Evolutionary conservation across 495 filamentous ascomycete genomes (phyloP).

Genomic region (Bryoglossum gracile): DNA sequence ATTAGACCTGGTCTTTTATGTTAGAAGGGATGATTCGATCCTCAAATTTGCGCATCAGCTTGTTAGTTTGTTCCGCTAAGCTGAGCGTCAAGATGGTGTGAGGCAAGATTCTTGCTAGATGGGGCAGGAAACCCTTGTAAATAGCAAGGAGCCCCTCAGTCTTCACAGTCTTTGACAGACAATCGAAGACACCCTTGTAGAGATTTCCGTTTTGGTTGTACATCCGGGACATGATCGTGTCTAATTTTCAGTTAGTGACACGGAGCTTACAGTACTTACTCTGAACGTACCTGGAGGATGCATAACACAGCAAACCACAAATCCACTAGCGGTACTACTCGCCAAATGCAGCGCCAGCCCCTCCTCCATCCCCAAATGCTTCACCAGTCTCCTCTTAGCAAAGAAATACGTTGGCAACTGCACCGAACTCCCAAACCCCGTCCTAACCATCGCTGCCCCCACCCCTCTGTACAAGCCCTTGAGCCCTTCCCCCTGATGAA

Average conservation of each 20-base stretch:
- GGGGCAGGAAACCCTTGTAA: slow-evolving; percentile 96
- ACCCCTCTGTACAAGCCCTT: slow-evolving; percentile 82
- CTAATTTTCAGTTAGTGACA: slow-evolving; percentile 44
- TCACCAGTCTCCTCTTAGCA: slow-evolving; percentile 77
- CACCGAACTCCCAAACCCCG: slow-evolving; percentile 89
- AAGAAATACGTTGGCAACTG: slow-evolving; percentile 98
- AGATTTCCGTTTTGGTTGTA: slow-evolving; percentile 99
- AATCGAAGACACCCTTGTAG: slow-evolving; percentile 89
- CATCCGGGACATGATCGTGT: slow-evolving; percentile 97
- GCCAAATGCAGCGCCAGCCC: slow-evolving; percentile 83
- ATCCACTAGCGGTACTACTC: slow-evolving; percentile 83
- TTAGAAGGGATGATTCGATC: slow-evolving; percentile 45
- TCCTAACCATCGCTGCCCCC: slow-evolving; percentile 91
- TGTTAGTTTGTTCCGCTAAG: slow-evolving; percentile 95
- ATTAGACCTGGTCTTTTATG: slow-evolving; percentile 17
- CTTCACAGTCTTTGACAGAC: slow-evolving; percentile 78
- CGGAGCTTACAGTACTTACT: too few species aligned
- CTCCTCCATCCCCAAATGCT: slow-evolving; percentile 81
- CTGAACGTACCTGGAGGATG: slow-evolving; percentile 76
- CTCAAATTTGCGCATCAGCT: slow-evolving; percentile 74
- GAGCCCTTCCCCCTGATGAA: slow-evolving; percentile 70
- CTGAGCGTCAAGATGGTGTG: slow-evolving; percentile 91
- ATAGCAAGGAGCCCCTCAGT: slow-evolving; percentile 90
- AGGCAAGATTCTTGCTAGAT: slow-evolving; percentile 87
- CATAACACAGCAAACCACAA: slow-evolving; percentile 97